Evolutionary conservation across 192 early-diverging fungal genomes (phyloP).

Genomic region (Bifiguratus adelaidae): DNA sequence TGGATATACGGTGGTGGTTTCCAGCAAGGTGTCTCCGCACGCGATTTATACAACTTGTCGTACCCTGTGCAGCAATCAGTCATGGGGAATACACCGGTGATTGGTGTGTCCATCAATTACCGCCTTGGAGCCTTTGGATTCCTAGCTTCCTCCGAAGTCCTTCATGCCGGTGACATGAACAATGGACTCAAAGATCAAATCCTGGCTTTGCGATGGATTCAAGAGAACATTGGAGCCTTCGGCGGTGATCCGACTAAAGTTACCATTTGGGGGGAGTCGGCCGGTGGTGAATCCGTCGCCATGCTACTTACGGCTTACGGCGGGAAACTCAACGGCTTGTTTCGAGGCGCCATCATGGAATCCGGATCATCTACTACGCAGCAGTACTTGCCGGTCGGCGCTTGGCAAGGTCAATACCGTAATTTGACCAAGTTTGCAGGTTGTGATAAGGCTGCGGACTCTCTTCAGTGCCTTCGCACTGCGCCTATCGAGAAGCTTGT

Average conservation of each 20-base stretch:
- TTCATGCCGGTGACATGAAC: conserved; percentile 1
- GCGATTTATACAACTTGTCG: background rate
- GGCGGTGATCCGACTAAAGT: conserved; percentile 38
- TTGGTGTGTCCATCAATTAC: conserved; percentile 32
- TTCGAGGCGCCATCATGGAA: conserved; percentile 18
- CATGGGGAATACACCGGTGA: background rate
- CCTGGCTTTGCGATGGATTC: conserved; percentile 39
- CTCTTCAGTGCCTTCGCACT: background rate
- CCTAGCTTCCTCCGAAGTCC: conserved; percentile 15
- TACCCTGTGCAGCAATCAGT: conserved; percentile 7
- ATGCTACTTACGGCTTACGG: conserved; percentile 16
- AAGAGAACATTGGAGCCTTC: conserved; percentile 41
- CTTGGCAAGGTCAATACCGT: background rate
- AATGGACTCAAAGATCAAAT: conserved; percentile 35
- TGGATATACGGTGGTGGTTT: conserved; percentile 13
- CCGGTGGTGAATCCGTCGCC: conserved; percentile 16
- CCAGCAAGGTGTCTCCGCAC: background rate
- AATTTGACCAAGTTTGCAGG: background rate
- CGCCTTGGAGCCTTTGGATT: conserved; percentile 33
- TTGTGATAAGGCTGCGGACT: background rate
- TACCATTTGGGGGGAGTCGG: conserved; percentile 21
- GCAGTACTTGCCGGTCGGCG: background rate
- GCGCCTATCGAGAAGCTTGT: background rate
- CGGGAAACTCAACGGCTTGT: conserved; percentile 16
- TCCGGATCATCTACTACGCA: conserved; percentile 3